phyloP scores from a whole-genome alignment of 2,329 filamentous ascomycete genomes.

The Cercospora sp. region DNA sequence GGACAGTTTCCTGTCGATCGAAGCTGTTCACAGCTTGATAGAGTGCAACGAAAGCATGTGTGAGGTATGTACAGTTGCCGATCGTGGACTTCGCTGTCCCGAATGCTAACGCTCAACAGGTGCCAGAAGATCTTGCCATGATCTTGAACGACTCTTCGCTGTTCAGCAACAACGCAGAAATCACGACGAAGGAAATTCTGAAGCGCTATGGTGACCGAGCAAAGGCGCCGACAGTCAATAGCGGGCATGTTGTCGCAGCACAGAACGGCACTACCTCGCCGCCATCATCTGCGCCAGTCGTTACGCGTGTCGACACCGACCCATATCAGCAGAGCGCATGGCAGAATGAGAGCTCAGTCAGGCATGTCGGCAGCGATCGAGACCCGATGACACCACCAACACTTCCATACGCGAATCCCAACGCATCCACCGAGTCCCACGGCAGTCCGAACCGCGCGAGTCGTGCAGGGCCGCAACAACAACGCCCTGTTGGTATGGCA shows the following conservation, averaged over 20 bases:
- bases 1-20: constrained; percentile 90
- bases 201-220: constrained; percentile 86
- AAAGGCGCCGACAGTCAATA: constrained; percentile 53
- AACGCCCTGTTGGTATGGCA: constrained; percentile 11
- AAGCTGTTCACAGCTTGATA: constrained; percentile 88
- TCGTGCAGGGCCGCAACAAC: constrained; percentile 6
- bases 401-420: constrained; percentile 35
- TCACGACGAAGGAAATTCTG: constrained; percentile 95
- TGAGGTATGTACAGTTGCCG: constrained; percentile 66
- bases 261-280: constrained; percentile 42
- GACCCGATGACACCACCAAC: constrained; percentile 32
- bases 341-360: constrained; percentile 81
- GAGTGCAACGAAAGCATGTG: constrained; percentile 95
- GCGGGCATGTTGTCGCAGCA: constrained; percentile 38
- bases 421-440: constrained; percentile 35
- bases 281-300: constrained; percentile 53
- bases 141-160: constrained; percentile 80
- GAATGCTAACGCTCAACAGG: constrained; percentile 56
- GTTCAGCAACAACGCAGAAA: constrained; percentile 78
- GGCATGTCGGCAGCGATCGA: constrained; percentile 60
- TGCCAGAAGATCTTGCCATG: constrained; percentile 86
- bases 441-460: constrained; percentile 37
- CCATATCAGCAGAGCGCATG: constrained; percentile 68
- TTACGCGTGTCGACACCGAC: constrained; percentile 82
- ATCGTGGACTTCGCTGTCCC: neutral